Evolutionary conservation across 768 basidiomycete species (phyloP).

Genomic region (Pleurotus eryngii): DNA sequence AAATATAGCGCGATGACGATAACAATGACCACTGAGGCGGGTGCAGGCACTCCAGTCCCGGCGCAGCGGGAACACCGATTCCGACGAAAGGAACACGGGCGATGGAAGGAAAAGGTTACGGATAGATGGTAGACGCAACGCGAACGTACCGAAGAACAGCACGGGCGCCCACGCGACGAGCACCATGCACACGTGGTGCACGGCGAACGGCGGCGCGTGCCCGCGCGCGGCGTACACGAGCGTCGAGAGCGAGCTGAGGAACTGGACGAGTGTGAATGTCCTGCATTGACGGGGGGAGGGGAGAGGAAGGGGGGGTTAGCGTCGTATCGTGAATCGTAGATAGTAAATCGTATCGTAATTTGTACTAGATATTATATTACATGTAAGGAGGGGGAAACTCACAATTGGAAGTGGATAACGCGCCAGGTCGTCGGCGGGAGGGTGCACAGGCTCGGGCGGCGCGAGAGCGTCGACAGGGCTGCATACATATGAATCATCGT

Average conservation of each 20-base stretch:
- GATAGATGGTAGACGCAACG: neutral
- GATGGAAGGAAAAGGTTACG: too few species aligned
- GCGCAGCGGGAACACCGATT: too few species aligned
- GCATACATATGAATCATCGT: neutral
- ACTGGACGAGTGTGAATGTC: constrained; percentile 43
- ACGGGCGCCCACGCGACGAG: constrained; percentile 59
- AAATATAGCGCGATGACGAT: too few species aligned
- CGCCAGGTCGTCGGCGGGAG: constrained; percentile 46
- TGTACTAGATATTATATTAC: too few species aligned
- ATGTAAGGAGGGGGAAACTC: too few species aligned
- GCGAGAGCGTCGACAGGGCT: constrained; percentile 16
- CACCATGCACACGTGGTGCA: constrained; percentile 61
- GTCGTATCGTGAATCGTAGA: neutral
- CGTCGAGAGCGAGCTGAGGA: constrained; percentile 47
- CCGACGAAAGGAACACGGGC: neutral
- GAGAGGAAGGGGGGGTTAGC: too few species aligned
- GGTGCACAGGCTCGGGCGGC: constrained; percentile 24
- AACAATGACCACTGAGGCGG: too few species aligned
- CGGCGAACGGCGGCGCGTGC: constrained; percentile 51
- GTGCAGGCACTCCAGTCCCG: too few species aligned
- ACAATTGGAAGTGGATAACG: constrained; percentile 57
- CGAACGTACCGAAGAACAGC: constrained; percentile 46
- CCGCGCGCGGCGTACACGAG: constrained; percentile 45
- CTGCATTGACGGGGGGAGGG: neutral
- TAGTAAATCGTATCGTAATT: too few species aligned